phyloP scores from a whole-genome alignment of 176 grass and related monocot genomes.

The Ampelocalamus luodianensis region DNA sequence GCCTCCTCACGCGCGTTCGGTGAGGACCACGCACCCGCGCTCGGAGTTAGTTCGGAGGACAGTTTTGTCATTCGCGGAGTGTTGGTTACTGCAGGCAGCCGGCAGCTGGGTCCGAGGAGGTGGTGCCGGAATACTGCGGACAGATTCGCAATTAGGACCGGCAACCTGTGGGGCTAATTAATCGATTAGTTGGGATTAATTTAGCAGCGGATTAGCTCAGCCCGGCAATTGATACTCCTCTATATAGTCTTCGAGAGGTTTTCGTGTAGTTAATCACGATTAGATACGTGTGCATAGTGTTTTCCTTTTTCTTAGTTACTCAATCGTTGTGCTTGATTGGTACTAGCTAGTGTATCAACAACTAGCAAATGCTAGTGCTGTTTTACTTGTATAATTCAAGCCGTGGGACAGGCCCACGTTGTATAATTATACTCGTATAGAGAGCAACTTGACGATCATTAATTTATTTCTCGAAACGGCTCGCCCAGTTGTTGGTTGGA shows the following conservation, averaged over 20 bases:
- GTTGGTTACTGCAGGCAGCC: neutral
- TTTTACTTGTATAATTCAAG: neutral
- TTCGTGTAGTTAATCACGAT: neutral
- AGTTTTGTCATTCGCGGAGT: neutral
- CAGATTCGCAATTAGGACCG: conserved; percentile 18
- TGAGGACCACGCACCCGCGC: neutral
- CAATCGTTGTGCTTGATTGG: too few species aligned
- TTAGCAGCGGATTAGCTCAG: neutral
- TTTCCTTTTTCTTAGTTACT: neutral
- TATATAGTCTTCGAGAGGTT: neutral
- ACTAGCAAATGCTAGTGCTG: neutral
- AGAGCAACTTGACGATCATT: neutral
- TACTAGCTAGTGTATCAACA: too few species aligned
- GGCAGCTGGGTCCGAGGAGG: neutral
- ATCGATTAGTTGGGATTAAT: neutral
- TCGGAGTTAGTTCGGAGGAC: neutral
- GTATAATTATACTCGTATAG: neutral
- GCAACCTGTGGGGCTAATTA: neutral
- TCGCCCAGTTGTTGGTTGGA: neutral
- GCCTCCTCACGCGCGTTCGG: conserved; percentile 31
- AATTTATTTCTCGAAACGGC: neutral
- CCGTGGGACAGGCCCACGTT: neutral
- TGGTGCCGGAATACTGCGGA: conserved; percentile 19
- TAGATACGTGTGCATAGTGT: neutral
- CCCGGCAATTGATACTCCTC: neutral